Base-by-base conservation (phyloP, 169 alveolate species). In the Plasmodium knowlesi region DNA sequence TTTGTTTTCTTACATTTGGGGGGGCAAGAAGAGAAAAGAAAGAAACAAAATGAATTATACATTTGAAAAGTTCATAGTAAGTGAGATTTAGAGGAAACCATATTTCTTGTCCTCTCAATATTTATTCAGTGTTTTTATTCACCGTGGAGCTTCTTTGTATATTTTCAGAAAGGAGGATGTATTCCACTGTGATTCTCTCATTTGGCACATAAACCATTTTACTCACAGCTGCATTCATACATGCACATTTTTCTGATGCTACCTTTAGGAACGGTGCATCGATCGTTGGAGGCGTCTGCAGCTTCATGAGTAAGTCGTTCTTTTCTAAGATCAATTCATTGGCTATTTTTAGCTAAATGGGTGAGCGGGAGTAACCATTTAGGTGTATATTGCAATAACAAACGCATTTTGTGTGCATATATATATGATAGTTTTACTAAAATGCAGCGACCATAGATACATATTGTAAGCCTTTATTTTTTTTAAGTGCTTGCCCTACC, bases 301-400 rank as follows among this genome's bases (percentile, higher is more conserved):
- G 30, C 43, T 70, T 71, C 53, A 34, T 5, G 34, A 43, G 82
- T 46, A 83, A 19, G 37, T 83, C 46, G 37, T 37, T 71, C 32
- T 83, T 83, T 22, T 86, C 86, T 50, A 76, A 74, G 74, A 86
- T 53, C 32, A 78, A 74, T 3, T 53, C 57, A 41, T 86, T 86
- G 12, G 82, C 85, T 16, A 12, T 34, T 50, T 50, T 74, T 50
- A 86, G 61, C 93, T 86, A 54, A 67, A 67, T 12, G 41, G 76
- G 76, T 25, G 37, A 12, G 32, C 32, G 71, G 70, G 61, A 46
- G 28, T 41, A 25, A 28, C 19, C 67, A 50, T 9, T 19, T 25
- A 80, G 46, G 37, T 30, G 32, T 30, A 41, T 14, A 30, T 25
- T 41, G 39, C 14, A 41, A 80, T 25, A 1, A 79, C 5, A 32